Percentiles rank a stretch among this genome's conserved stretches.
phyloP scores from a whole-genome alignment of 2,329 filamentous ascomycete species.

The Hymenoscyphus fructigenus region DNA sequence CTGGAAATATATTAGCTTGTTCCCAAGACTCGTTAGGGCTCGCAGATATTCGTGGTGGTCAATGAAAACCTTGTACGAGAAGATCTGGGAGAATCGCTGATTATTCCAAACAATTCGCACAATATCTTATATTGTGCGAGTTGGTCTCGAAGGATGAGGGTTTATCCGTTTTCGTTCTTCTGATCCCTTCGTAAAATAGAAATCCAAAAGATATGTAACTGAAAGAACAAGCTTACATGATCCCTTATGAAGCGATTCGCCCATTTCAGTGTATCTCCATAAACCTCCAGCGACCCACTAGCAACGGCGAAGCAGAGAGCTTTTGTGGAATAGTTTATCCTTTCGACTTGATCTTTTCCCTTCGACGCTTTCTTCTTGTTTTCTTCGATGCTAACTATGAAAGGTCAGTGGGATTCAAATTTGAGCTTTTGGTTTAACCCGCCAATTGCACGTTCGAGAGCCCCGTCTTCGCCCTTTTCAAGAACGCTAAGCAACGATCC shows the following conservation, averaged over 20 bases:
- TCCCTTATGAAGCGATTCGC: conserved; percentile 5
- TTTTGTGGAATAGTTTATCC: not conserved
- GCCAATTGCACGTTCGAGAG: not conserved
- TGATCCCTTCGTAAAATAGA: too few relatives aligned
- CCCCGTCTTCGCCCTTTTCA: not conserved
- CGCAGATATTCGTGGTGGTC: too few relatives aligned
- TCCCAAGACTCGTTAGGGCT: too few relatives aligned
- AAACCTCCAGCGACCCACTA: not conserved
- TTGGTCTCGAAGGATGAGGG: too few relatives aligned
- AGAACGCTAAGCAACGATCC: not conserved
- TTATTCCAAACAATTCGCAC: too few relatives aligned
- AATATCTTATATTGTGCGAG: too few relatives aligned
- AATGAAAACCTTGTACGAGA: too few relatives aligned
- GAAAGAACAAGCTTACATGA: not conserved
- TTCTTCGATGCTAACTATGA: not conserved
- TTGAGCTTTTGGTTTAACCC: not conserved
- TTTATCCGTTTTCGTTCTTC: too few relatives aligned
- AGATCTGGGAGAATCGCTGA: too few relatives aligned
- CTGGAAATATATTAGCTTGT: not conserved
- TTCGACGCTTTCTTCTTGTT: conserved; percentile 1
- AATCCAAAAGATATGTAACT: too few relatives aligned
- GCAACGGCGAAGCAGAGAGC: not conserved
- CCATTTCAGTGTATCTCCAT: conserved; percentile 3
- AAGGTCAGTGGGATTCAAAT: not conserved
- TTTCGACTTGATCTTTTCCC: not conserved